Conservation (phyloP, 1,284 basidiomycete species). For the Somion occarium region DNA sequence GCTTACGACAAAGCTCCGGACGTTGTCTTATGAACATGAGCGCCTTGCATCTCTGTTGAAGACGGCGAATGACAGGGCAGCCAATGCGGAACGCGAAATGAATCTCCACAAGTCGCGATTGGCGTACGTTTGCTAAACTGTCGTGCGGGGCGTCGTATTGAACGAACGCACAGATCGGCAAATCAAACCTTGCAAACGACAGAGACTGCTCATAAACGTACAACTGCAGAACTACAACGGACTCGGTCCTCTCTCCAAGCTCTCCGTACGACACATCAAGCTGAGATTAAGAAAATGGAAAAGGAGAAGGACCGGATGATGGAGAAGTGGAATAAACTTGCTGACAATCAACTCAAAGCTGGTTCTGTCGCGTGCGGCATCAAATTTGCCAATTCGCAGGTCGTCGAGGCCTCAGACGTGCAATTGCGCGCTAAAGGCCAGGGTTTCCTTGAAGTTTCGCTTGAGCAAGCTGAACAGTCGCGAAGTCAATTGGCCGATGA, state of each 20-base stretch:
- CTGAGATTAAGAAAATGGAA: constrained; percentile 79
- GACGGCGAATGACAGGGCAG: constrained; percentile 50
- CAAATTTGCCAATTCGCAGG: constrained; percentile 47
- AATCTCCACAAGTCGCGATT: constrained; percentile 68
- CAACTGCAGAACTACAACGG: constrained; percentile 62
- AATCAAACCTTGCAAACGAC: constrained; percentile 51
- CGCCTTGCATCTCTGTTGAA: constrained; percentile 63
- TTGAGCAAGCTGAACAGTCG: constrained; percentile 72
- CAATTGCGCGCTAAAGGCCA: constrained; percentile 42
- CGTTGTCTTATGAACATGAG: constrained; percentile 81
- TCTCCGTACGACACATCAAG: constrained; percentile 60
- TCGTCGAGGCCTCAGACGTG: constrained; percentile 43
- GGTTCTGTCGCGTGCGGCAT: constrained; percentile 42
- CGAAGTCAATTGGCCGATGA: constrained; percentile 65
- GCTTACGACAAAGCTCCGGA: constrained; percentile 69
- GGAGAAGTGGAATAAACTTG: constrained; percentile 73
- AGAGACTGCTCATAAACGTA: constrained; percentile 64
- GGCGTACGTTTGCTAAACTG: constrained; percentile 44
- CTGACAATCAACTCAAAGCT: constrained; percentile 61
- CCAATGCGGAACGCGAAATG: constrained; percentile 69
- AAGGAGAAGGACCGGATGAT: constrained; percentile 74
- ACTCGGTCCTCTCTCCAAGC: constrained; percentile 59
- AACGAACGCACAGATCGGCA: constrained; percentile 37
- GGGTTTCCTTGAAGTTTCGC: constrained; percentile 61
- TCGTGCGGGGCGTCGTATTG: not conserved